Evolutionary conservation across 345 rosid genomes (phyloP).

Genomic region (Alliaria petiolata): DNA sequence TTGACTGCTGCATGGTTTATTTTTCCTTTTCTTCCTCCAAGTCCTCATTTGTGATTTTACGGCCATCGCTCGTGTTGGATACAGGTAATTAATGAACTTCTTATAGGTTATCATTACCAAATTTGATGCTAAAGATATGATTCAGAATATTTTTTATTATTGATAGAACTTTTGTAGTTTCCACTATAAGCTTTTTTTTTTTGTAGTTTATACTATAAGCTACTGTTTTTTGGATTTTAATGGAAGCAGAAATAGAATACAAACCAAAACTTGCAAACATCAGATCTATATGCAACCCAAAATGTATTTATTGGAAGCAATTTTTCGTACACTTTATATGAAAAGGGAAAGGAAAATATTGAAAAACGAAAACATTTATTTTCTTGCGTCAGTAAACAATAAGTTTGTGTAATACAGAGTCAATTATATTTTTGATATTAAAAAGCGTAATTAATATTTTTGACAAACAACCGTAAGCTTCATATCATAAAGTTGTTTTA

Average conservation of each 20-base stretch:
- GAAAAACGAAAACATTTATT: no score
- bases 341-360: background rate
- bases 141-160: background rate
- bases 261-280: constrained; percentile 14
- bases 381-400: no score
- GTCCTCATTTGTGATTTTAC: no score
- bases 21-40: no score
- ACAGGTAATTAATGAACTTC: no score
- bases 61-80: no score
- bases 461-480: no score
- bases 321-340: background rate
- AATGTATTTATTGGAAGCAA: constrained; percentile 12
- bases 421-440: no score
- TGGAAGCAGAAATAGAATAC: background rate
- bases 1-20: no score
- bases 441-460: no score
- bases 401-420: no score
- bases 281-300: constrained; percentile 18
- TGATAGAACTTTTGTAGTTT: background rate
- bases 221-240: background rate
- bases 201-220: background rate
- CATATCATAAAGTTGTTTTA: no score
- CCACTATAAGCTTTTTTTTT: background rate
- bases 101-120: constrained; percentile 1
- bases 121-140: background rate